These are phyloP conservation scores for Ascoidea rubescens DNA, from an alignment of 805 yeast species.

Conservation along the genomic window DNA sequence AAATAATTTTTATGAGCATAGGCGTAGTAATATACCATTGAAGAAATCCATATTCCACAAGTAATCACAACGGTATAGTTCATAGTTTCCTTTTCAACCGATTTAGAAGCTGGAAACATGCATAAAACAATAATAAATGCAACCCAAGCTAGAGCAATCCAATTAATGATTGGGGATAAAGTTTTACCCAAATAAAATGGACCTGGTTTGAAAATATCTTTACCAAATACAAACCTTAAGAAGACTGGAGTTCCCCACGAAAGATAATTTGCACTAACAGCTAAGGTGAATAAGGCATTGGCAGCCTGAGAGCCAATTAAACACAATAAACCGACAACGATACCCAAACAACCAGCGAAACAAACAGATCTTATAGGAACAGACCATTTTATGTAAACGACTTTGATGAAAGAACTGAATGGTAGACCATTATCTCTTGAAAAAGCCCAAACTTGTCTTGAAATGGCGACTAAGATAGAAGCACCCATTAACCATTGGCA, in stretches of 20 bases:
- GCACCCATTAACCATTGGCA: slow-evolving; percentile 59
- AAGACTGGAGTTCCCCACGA: slow-evolving; percentile 53
- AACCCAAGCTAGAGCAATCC: slow-evolving; percentile 34
- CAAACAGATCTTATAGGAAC: slow-evolving; percentile 56
- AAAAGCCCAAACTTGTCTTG: slow-evolving; percentile 62
- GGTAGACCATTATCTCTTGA: slow-evolving; percentile 70
- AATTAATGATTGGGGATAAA: slow-evolving; percentile 27
- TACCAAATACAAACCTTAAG: slow-evolving; percentile 34
- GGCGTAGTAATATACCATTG: slow-evolving; percentile 34
- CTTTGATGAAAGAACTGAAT: slow-evolving; percentile 37
- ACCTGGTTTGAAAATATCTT: slow-evolving; percentile 41
- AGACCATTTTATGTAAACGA: slow-evolving; percentile 37
- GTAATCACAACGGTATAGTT: slow-evolving; percentile 58
- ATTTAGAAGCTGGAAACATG: slow-evolving; percentile 40
- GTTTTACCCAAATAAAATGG: slow-evolving; percentile 43
- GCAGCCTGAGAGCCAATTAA: slow-evolving; percentile 49
- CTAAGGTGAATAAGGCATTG: slow-evolving; percentile 51
- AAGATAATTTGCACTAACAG: slow-evolving; percentile 46
- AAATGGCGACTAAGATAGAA: slow-evolving; percentile 42
- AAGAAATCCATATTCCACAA: slow-evolving; percentile 42
- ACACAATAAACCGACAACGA: slow-evolving; percentile 41
- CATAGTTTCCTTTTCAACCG: slow-evolving; percentile 30
- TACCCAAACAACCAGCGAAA: slow-evolving; percentile 26
- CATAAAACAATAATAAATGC: slow-evolving; percentile 36
- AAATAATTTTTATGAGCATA: slow-evolving; percentile 40